Base-by-base conservation (phyloP, 441 rosid species). In the Populus hybrid region DNA sequence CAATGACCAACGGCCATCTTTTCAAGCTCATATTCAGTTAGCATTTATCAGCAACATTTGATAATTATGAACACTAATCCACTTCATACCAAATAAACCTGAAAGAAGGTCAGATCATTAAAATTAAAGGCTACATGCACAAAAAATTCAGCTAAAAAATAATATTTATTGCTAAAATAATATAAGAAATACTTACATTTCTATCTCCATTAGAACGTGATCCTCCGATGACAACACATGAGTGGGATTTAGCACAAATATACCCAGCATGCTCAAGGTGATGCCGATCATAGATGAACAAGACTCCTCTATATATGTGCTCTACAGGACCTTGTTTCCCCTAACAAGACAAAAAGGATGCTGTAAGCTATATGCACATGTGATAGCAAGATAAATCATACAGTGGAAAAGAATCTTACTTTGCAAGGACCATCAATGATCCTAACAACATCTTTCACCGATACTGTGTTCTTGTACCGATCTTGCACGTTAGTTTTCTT, bases 261-360 rank as follows among this genome's bases (percentile, higher is more conserved):
- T 90, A 97, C 65, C 99, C 99, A 24, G 98, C 98, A 89, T 96
- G 98, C 85, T 96, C 99, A 75, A 94, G 92, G 83, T 94, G 98
- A 85, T 91, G 98, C 9, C 97, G 94, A 79, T 96, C 99, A 80
- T 88, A 86, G 64, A 96, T 81, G 67, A 96, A 96, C 77, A 96
- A 79, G 65, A 94, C 84, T 73, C 94, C 95, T 84, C 85, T 92
- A 73, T 79, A 94, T 76, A 94, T 91, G 87, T 96, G 99, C 82
- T 87, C 98, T 67, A 94, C 98, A 50, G 97, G 96, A 79, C 99
- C 98, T 92, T 94, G 98, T 77, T 91, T 92, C 69, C 99, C 99
- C 98, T 97, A 59, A 75, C 16, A 81, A 77, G 65, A 77, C 63
- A 82, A 26, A 36, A 38, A 67, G 71, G 20, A 21, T 34, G 57